Evolutionary conservation across 306 rosid genomes (phyloP), one percentile per base, ranked within the genome.

Genomic region (Vicia sativa): DNA sequence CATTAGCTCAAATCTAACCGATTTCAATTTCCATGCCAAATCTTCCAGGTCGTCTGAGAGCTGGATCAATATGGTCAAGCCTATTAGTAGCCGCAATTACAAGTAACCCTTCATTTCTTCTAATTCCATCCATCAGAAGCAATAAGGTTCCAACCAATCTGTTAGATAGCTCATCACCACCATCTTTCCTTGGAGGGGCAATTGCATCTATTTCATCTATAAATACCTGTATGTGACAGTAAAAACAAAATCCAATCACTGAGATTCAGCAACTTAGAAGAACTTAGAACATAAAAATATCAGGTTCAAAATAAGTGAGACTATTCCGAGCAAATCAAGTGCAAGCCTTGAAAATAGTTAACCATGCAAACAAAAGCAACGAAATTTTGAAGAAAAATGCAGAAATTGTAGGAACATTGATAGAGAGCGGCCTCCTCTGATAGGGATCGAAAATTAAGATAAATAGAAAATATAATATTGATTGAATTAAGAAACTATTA

Each of bases 151-250:
- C 91, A 63, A 90, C 98, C 87, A 90, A 85, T 81, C 93, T 83
- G 72, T 87, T 87, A 73, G 98, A 92, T 65, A 92, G 84, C 75
- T 81, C 96, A 45, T 90, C 93, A 77, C 92, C 87, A 44, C 96
- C 96, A 26, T 87, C 93, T 78, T 90, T 90, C 74, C 96, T 86
- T 61, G 89, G 85, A 65, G 96, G 93, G 39, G 93, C 96, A 77
- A 92, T 87, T 70, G 96, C 96, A 85, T 92, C 98, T 72, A 92
- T 71, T 83, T 92, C 96, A 81, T 92, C 96, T 9, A 92, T 87
- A 70, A 92, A 87, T 64, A 92, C 75, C 98, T 92, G 74, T 23
- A 23, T 45, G 54, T 23, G 68, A 77, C 67, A 58, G 62, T 34
- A 71, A 76, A 58, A 68, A n/a, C n/a, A 61, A 54, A 80, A 71